Evolutionary conservation across 2,329 filamentous ascomycete genomes (phyloP).

Genomic region (Cladosporium velox): DNA sequence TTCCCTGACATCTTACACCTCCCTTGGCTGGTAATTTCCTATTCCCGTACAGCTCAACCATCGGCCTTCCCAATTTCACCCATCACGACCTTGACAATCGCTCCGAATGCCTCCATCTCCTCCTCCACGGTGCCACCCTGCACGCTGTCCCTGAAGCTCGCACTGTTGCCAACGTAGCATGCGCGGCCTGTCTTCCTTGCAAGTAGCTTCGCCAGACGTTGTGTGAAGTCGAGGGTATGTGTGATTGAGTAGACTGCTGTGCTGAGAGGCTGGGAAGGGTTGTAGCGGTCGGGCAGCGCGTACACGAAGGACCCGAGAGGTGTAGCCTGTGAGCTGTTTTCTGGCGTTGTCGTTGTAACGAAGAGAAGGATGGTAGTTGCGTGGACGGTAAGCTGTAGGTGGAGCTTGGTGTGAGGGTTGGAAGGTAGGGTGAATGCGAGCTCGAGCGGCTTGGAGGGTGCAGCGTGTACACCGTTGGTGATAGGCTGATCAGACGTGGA

Average conservation of each 20-base stretch:
- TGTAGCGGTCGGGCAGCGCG: slow-evolving; percentile 71
- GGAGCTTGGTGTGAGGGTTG: slow-evolving; percentile 58
- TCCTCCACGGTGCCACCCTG: slow-evolving; percentile 84
- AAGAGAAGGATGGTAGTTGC: slow-evolving; percentile 58
- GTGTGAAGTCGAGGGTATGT: slow-evolving; percentile 81
- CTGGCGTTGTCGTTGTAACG: slow-evolving; percentile 52
- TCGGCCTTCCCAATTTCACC: slow-evolving; percentile 46
- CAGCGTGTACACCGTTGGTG: slow-evolving; percentile 32
- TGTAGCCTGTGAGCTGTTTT: slow-evolving; percentile 13
- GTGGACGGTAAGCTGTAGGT: slow-evolving; percentile 60
- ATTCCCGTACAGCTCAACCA: neutral
- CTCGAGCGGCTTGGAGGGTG: slow-evolving; percentile 49
- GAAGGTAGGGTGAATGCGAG: slow-evolving; percentile 60
- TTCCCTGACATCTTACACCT: neutral
- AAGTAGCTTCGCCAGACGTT: slow-evolving; percentile 78
- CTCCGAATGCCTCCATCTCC: slow-evolving; percentile 85
- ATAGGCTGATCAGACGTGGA: slow-evolving; percentile 19
- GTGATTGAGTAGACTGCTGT: slow-evolving; percentile 78
- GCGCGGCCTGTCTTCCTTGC: slow-evolving; percentile 72
- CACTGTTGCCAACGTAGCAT: slow-evolving; percentile 88
- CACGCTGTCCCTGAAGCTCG: slow-evolving; percentile 71
- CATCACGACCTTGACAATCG: slow-evolving; percentile 70
- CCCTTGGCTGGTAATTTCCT: neutral
- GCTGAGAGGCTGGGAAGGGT: slow-evolving; percentile 64
- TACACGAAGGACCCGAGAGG: slow-evolving; percentile 86